Evolutionary conservation across 257 asterid genomes (phyloP), one percentile per base, ranked within the genome.

Genomic region (Petunia axillaris): DNA sequence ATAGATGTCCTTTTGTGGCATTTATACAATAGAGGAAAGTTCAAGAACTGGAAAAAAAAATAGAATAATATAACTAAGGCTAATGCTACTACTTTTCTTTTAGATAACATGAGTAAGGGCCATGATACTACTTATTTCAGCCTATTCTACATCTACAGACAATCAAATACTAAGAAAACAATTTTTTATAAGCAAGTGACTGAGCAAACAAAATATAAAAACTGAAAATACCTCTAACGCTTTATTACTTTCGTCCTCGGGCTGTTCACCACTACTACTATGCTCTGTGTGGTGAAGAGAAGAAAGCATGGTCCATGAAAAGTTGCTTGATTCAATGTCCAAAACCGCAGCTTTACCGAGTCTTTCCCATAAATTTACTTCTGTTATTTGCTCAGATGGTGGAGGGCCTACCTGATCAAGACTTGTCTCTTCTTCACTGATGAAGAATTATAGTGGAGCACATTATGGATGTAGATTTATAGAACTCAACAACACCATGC

Each of bases 261-360:
- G 89, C 64, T 96, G 99, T 57, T 96, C 99, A 52, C 91, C 82
- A 80, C 92, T 91, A 84, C 95, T 89, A 85, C 91, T 84, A 81
- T 94, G 96, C 90, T 96, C 99, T 0, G 97, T 89, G 77, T 90
- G 98, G 87, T 94, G 98, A 86, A 96, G 98, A 64, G 98, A 94
- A 67, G 97, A 89, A 77, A 96, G 98, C 81, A 89, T 81, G 74
- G 77, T 88, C 99, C 99, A 96, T 38, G 98, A 87, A 81, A 94
- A 88, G 84, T 91, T 87, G 92, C 89, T 84, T 71, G 97, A 89
- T 78, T 94, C 98, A 80, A 96, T 94, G 87, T 96, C 97, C 86
- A 87, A 79, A 89, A 93, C 89, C 13, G 89, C 91, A 75, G 98
- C 93, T 77, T 89, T 94, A 74, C 98, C 98, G 77, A 96, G 97